phyloP scores from a whole-genome alignment of 208 protist species.

The Crithidia sp. region DNA sequence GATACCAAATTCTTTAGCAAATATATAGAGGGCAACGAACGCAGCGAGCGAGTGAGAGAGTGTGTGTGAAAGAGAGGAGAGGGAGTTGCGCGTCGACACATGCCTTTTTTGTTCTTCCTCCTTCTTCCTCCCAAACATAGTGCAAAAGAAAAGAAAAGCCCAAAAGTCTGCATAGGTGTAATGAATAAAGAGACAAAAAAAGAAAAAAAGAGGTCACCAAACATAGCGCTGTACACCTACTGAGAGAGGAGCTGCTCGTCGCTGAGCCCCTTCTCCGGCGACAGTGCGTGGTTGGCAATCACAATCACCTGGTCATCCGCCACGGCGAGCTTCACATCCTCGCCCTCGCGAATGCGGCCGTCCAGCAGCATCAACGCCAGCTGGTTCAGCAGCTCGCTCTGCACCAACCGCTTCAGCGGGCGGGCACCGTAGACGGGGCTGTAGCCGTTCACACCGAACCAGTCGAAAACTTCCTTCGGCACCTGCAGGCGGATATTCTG shows the following conservation, averaged over 20 bases:
- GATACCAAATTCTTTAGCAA: no score
- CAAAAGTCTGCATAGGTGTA: not conserved
- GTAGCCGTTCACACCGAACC: slow-evolving; percentile 87
- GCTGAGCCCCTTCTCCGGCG: slow-evolving; percentile 31
- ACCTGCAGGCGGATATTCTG: slow-evolving; percentile 86
- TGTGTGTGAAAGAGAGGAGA: no score
- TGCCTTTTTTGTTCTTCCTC: no score
- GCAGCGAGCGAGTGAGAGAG: no score
- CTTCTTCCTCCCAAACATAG: no score
- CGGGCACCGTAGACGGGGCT: slow-evolving; percentile 95
- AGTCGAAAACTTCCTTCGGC: slow-evolving; percentile 72
- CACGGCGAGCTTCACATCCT: slow-evolving; percentile 58
- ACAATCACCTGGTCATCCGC: slow-evolving; percentile 53
- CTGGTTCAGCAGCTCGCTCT: slow-evolving; percentile 93
- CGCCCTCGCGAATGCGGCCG: slow-evolving; percentile 79
- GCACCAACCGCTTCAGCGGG: slow-evolving; percentile 93
- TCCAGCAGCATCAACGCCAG: slow-evolving; percentile 91
- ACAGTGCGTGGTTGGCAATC: slow-evolving; percentile 67
- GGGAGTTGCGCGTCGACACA: no score
- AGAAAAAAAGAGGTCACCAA: not conserved
- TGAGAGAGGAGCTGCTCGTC: slow-evolving; percentile 35
- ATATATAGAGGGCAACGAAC: no score
- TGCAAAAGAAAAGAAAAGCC: no score
- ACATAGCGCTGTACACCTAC: not conserved
- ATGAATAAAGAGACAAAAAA: not conserved